phyloP scores from a whole-genome alignment of 1,284 basidiomycete genomes.

The Sutorius eximius region DNA sequence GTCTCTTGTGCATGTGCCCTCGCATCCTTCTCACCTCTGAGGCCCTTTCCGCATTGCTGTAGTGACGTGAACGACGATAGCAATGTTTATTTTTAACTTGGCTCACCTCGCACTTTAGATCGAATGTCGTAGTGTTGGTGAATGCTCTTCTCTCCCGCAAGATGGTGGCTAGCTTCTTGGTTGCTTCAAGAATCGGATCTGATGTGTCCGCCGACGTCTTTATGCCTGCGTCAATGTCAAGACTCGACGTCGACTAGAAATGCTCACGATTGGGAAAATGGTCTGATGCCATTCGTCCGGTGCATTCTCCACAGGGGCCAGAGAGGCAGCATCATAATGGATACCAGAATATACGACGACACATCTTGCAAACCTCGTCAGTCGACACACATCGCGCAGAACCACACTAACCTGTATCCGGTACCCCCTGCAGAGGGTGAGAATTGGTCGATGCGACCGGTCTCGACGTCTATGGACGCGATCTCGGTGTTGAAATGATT shows the following conservation, averaged over 20 bases:
- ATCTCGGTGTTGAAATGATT: conserved; percentile 84
- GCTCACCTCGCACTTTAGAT: conserved; percentile 77
- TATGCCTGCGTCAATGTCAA: conserved; percentile 17
- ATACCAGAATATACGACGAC: conserved; percentile 90
- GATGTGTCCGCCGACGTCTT: conserved; percentile 35
- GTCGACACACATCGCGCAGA: neutral
- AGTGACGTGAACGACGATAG: conserved; percentile 32
- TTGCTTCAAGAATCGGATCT: conserved; percentile 66
- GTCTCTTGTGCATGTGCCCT: conserved; percentile 83
- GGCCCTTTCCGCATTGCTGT: conserved; percentile 70
- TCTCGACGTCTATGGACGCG: conserved; percentile 87
- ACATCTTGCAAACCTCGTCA: conserved; percentile 43
- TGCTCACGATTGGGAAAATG: conserved; percentile 63
- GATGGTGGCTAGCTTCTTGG: conserved; percentile 67
- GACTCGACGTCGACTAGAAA: conserved; percentile 8
- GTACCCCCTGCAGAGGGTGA: conserved; percentile 34
- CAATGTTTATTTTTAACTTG: neutral
- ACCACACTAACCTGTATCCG: conserved; percentile 34
- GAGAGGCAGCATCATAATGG: conserved; percentile 87
- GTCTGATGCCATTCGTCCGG: conserved; percentile 88
- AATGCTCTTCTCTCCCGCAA: conserved; percentile 77
- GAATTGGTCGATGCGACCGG: conserved; percentile 86
- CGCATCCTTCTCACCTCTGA: conserved; percentile 93
- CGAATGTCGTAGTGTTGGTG: conserved; percentile 90
- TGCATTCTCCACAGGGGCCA: conserved; percentile 75